Evolutionary conservation across 2,329 filamentous ascomycete species (phyloP).

Genomic region (Tolypocladium cylindrosporum): DNA sequence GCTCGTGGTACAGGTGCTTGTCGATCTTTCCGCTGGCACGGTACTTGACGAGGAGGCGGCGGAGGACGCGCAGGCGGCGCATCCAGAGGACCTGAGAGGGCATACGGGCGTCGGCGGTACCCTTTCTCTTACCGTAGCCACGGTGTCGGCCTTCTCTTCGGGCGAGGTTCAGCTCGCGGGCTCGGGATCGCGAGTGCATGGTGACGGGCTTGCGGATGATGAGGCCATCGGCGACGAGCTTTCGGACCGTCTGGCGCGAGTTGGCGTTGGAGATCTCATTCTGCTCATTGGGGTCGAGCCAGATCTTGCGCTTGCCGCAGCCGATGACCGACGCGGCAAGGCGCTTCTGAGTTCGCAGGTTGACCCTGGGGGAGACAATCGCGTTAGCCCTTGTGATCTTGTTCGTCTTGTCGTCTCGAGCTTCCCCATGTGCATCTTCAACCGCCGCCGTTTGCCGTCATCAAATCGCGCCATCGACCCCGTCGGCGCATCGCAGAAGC

Average conservation of each 20-base stretch:
- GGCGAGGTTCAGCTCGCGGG: slow-evolving; percentile 88
- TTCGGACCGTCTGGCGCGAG: slow-evolving; percentile 99
- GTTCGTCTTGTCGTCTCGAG: not conserved
- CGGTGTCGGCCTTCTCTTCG: slow-evolving; percentile 94
- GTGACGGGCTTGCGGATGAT: slow-evolving; percentile 99
- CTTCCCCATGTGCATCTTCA: not conserved
- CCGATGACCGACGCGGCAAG: slow-evolving; percentile 97
- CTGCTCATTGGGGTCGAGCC: slow-evolving; percentile 99
- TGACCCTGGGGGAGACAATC: slow-evolving; percentile 62
- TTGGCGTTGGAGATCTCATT: slow-evolving; percentile 99
- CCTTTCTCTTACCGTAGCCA: slow-evolving; percentile 99
- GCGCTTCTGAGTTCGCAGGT: slow-evolving; percentile 99
- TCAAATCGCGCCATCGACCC: not conserved
- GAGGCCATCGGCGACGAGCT: slow-evolving; percentile 98
- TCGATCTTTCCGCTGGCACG: slow-evolving; percentile 99
- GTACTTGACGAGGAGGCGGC: slow-evolving; percentile 98
- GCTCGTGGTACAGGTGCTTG: slow-evolving; percentile 99
- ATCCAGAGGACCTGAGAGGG: slow-evolving; percentile 98
- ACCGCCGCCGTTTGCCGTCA: not conserved
- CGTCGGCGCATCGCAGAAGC: not conserved
- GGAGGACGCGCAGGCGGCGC: slow-evolving; percentile 98
- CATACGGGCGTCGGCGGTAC: slow-evolving; percentile 99
- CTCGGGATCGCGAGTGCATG: slow-evolving; percentile 97
- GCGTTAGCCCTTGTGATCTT: slow-evolving; percentile 15
- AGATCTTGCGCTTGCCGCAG: slow-evolving; percentile 99